Evolutionary conservation across 228 moss, liverwort and hornwort species (phyloP), one percentile per base, ranked within the genome.

Genomic region (Sphagnum fallax): DNA sequence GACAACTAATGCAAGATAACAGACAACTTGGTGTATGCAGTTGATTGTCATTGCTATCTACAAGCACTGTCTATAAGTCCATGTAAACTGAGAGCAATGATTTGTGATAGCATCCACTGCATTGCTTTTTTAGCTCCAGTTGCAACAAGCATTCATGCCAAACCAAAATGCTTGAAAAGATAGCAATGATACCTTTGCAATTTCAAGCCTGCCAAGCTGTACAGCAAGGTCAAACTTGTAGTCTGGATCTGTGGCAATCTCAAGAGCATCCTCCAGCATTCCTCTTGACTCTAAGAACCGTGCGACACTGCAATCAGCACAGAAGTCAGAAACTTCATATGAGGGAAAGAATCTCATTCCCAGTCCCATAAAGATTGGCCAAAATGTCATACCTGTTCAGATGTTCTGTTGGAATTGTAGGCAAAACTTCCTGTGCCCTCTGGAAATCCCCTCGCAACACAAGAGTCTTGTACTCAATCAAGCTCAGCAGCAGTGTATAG

Each of bases 401-500:
- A 53, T 97, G 91, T 52, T 97, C 91, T 69, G 80, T 91, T 18
- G 93, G 93, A 66, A 97, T 93, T 47, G 87, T 91, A 0, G 91
- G 93, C 61, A 97, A 74, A 63, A 97, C 82, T 67, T 97, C 93
- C 73, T 85, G 88, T 48, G 93, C 93, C 78, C 79, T 88, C 74
- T 87, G 84, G 52, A 87, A 76, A 70, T 97, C 93, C 70, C 86
- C 90, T 57, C 93, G 86, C 69, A 93, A 76, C 72, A 97, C 69
- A 32, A 93, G 85, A 74, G 97, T 97, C 73, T 97, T 97, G 81
- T 93, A 93, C 85, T 97, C 97, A 62, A 97, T 97, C 76, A 97
- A 65, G 81, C 88, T 97, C 12, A 97, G 83, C 52, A 91, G 83
- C 59, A 97, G 65, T 52, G 93, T 97, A 72, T 97, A 97, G 83